These are phyloP conservation scores for Bauhinia variegata DNA, from an alignment of 306 rosid species.

Conservation along the genomic window DNA sequence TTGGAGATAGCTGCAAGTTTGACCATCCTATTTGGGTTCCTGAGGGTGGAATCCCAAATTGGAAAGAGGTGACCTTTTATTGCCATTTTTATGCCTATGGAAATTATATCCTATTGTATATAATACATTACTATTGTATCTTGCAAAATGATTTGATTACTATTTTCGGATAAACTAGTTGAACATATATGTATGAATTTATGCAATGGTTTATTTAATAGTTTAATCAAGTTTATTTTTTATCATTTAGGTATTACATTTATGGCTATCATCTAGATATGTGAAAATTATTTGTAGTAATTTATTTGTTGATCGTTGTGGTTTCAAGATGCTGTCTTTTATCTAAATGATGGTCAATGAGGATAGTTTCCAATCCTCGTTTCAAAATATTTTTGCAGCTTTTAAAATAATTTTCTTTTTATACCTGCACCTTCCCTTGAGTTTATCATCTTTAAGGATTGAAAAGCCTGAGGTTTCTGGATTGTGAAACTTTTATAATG, in stretches of 20 bases:
- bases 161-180: slow-evolving; percentile 35
- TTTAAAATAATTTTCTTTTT: not conserved
- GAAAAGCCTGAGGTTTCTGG: not conserved
- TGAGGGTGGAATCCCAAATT: slow-evolving; percentile 99
- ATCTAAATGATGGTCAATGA: too few species aligned
- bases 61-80: slow-evolving; percentile 99
- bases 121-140: slow-evolving; percentile 38
- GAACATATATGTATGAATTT: slow-evolving; percentile 37
- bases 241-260: slow-evolving; percentile 10
- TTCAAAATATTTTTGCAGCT: not conserved
- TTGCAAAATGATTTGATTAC: slow-evolving; percentile 34
- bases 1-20: slow-evolving; percentile 98
- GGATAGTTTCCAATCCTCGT: too few species aligned
- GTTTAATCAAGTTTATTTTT: slow-evolving; percentile 30
- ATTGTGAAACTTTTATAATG: not conserved
- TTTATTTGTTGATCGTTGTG: too few species aligned
- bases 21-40: slow-evolving; percentile 99
- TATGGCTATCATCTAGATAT: slow-evolving; percentile 14
- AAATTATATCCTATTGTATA: slow-evolving; percentile 46
- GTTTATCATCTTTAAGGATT: not conserved
- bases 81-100: slow-evolving; percentile 56
- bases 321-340: too few species aligned
- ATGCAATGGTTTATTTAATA: slow-evolving; percentile 31
- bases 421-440: not conserved
- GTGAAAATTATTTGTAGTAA: too few species aligned